Evolutionary conservation across 805 yeast genomes (phyloP).

Genomic region (Candida caryicola): DNA sequence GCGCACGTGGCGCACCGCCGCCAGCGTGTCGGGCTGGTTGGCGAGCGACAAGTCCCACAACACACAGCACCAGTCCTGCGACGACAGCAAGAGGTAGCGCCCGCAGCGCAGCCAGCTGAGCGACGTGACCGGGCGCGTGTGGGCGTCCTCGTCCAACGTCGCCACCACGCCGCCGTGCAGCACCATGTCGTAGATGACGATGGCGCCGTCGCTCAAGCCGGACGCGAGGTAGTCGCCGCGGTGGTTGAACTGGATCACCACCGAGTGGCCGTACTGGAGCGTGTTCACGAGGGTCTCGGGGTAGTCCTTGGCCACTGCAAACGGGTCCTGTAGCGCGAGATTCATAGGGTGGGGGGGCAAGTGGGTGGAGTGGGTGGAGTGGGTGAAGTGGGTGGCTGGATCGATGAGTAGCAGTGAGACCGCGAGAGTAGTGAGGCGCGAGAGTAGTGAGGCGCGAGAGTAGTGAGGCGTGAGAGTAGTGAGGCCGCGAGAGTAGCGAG

Average conservation of each 20-base stretch:
- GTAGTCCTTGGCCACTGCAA: conserved; percentile 84
- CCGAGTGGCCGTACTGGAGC: conserved; percentile 61
- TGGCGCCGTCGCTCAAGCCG: conserved; percentile 72
- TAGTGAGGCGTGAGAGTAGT: too few species aligned
- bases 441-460: too few species aligned
- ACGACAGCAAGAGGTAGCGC: conserved; percentile 61
- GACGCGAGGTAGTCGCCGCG: conserved; percentile 86
- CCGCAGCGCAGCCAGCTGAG: conserved; percentile 75
- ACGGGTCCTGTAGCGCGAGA: conserved; percentile 81
- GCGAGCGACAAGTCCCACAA: conserved; percentile 67
- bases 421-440: too few species aligned
- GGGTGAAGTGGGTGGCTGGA: too few species aligned
- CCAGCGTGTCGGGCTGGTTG: conserved; percentile 17
- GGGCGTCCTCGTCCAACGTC: conserved; percentile 51
- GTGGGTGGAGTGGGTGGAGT: too few species aligned
- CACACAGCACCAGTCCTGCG: conserved; percentile 79
- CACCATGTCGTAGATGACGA: conserved; percentile 71
- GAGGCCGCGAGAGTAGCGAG: too few species aligned
- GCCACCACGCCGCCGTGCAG: conserved; percentile 57
- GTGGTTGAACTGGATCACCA: conserved; percentile 63
- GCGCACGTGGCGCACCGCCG: conserved; percentile 42
- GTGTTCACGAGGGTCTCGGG: conserved; percentile 82
- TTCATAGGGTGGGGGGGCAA: conserved; percentile 49
- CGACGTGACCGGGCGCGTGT: conserved; percentile 70
- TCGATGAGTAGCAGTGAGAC: too few species aligned